Conservation (phyloP, 768 basidiomycete genomes). For the Phlegmacium glaucopus region DNA sequence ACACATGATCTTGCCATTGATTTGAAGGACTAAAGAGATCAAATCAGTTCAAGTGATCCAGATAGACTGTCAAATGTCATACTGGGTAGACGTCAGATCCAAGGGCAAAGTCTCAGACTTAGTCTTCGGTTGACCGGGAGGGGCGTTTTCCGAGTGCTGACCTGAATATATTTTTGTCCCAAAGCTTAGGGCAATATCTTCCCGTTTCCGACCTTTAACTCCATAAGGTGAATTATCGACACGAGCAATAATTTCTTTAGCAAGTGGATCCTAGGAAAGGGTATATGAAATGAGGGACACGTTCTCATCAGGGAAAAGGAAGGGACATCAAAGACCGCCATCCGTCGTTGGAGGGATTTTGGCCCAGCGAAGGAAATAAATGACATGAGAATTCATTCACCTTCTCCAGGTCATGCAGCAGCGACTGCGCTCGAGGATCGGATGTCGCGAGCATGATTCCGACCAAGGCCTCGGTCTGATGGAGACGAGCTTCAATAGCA, state of each 20-base stretch:
- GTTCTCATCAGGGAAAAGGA: conserved; percentile 2
- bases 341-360: conserved; percentile 1
- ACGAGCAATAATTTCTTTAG: conserved; percentile 74
- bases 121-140: conserved; percentile 18
- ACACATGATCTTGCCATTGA: conserved; percentile 80
- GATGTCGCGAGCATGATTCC: conserved; percentile 69
- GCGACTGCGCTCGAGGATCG: conserved; percentile 36
- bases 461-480: conserved; percentile 87
- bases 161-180: conserved; percentile 15
- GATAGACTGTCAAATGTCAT: conserved; percentile 23
- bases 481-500: conserved; percentile 86
- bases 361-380: not conserved
- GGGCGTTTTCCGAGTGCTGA: conserved; percentile 14
- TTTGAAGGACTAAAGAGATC: conserved; percentile 56
- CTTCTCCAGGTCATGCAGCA: conserved; percentile 50
- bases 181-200: conserved; percentile 17
- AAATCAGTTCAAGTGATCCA: conserved; percentile 1
- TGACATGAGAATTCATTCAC: conserved; percentile 26
- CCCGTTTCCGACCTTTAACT: conserved; percentile 58
- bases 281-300: conserved; percentile 2
- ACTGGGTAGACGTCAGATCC: conserved; percentile 64
- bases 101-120: conserved; percentile 21
- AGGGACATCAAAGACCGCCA: not conserved
- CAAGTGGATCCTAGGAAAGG: conserved; percentile 61
- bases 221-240: conserved; percentile 84